Conservation (phyloP, 1,284 basidiomycete species). For the Veloboletus limbatus region DNA sequence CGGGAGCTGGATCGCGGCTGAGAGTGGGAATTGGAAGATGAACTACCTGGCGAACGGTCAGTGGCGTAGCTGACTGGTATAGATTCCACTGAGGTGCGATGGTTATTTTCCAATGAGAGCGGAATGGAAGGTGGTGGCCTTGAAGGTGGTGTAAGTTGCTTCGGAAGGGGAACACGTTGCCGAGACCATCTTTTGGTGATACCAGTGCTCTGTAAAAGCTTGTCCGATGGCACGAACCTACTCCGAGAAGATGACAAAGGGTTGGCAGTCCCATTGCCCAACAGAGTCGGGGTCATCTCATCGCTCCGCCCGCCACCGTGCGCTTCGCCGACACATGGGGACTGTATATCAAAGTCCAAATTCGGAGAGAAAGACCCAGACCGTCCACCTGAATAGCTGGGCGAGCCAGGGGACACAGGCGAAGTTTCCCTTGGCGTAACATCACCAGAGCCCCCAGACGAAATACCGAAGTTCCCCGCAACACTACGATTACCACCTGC, state of each 20-base stretch:
- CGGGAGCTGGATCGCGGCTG: slow-evolving; percentile 42
- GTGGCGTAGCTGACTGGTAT: slow-evolving; percentile 38
- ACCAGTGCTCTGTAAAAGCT: slow-evolving; percentile 24
- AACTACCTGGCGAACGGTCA: slow-evolving; percentile 42
- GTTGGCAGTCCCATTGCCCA: slow-evolving; percentile 2
- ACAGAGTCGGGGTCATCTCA: background rate
- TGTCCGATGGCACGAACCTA: slow-evolving; percentile 14
- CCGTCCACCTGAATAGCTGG: slow-evolving; percentile 5
- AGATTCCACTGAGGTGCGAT: slow-evolving; percentile 22
- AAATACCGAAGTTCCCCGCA: slow-evolving; percentile 33
- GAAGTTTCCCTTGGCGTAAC: slow-evolving; percentile 12
- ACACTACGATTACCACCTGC: slow-evolving; percentile 31
- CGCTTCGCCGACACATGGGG: slow-evolving; percentile 1
- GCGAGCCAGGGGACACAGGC: slow-evolving; percentile 7
- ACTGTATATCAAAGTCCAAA: background rate
- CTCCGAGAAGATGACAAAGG: background rate
- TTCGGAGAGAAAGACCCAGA: slow-evolving; percentile 6
- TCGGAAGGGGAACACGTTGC: slow-evolving; percentile 49
- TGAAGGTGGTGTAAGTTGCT: slow-evolving; percentile 52
- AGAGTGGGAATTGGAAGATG: slow-evolving; percentile 38
- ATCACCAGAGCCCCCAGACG: slow-evolving; percentile 10
- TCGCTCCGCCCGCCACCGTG: slow-evolving; percentile 5
- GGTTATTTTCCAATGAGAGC: slow-evolving; percentile 22
- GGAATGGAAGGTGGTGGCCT: slow-evolving; percentile 55
- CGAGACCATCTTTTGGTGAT: slow-evolving; percentile 57